These are phyloP conservation scores for Deinandra increscens DNA, from an alignment of 129 eudicot species.

Conservation along the genomic window DNA sequence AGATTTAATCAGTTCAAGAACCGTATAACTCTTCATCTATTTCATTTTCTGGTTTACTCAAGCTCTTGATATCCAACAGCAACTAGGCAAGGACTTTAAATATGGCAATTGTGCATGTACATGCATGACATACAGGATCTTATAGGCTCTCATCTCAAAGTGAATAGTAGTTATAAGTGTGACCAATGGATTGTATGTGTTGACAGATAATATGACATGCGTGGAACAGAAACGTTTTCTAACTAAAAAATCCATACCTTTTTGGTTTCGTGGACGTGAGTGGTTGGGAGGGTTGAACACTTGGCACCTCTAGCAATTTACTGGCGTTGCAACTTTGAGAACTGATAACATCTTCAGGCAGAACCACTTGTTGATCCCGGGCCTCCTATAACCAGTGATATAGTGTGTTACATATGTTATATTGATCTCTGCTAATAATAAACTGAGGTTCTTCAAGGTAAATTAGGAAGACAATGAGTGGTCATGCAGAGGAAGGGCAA, in stretches of 20 bases:
- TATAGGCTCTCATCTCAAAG: neutral
- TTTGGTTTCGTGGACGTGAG: slow-evolving; percentile 42
- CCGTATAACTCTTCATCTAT: no score
- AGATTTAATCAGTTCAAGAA: no score
- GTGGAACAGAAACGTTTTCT: neutral
- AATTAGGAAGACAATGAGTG: neutral
- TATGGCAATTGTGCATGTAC: no score
- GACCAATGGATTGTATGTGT: neutral
- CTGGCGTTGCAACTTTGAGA: slow-evolving; percentile 16
- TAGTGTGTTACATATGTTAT: neutral
- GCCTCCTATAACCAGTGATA: slow-evolving; percentile 23
- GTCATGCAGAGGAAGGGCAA: neutral
- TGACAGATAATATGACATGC: neutral
- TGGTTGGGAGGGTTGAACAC: slow-evolving; percentile 25
- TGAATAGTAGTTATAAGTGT: neutral
- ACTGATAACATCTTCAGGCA: slow-evolving; percentile 12
- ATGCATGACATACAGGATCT: no score
- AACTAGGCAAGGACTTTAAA: neutral
- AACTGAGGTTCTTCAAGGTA: neutral
- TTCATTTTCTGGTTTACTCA: no score
- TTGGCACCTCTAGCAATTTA: slow-evolving; percentile 28
- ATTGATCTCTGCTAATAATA: neutral
- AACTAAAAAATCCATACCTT: slow-evolving; percentile 33
- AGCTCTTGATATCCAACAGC: no score
- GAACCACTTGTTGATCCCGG: slow-evolving; percentile 16